phyloP scores from a whole-genome alignment of 208 protist species.

The Trypanosoma platydactyli region DNA sequence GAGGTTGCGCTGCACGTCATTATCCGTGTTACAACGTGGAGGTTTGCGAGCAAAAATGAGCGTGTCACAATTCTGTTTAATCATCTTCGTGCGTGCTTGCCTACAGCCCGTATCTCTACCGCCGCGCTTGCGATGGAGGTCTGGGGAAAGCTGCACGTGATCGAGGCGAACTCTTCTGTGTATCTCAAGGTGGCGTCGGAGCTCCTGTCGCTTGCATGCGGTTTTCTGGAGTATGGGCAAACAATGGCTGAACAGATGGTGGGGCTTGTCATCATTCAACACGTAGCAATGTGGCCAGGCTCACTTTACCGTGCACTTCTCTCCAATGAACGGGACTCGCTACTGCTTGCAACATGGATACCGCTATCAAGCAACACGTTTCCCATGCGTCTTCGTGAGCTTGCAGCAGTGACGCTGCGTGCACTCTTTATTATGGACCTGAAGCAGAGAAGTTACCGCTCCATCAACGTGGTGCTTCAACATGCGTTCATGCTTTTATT shows the following conservation, averaged over 20 bases:
- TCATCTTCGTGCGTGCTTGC: conserved; percentile 61
- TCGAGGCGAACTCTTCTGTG: conserved; percentile 44
- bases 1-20: conserved; percentile 69
- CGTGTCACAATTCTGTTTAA: conserved; percentile 67
- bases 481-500: conserved; percentile 35
- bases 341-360: conserved; percentile 58
- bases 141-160: conserved; percentile 54
- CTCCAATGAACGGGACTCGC: conserved; percentile 35
- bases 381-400: conserved; percentile 39
- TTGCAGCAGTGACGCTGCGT: conserved; percentile 56
- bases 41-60: conserved; percentile 41
- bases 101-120: conserved; percentile 41
- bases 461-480: conserved; percentile 60
- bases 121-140: conserved; percentile 77
- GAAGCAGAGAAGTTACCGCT: conserved; percentile 34
- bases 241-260: conserved; percentile 51
- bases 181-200: conserved; percentile 54
- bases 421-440: conserved; percentile 56
- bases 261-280: conserved; percentile 57
- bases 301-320: conserved; percentile 45
- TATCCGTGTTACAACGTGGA: conserved; percentile 48
- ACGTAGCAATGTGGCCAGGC: conserved; percentile 49
- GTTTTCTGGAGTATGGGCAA: conserved; percentile 47
- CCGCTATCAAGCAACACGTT: conserved; percentile 32
- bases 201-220: conserved; percentile 44